Conservation (phyloP, 108 stramenopile species). For the Cyclotella atomus region DNA sequence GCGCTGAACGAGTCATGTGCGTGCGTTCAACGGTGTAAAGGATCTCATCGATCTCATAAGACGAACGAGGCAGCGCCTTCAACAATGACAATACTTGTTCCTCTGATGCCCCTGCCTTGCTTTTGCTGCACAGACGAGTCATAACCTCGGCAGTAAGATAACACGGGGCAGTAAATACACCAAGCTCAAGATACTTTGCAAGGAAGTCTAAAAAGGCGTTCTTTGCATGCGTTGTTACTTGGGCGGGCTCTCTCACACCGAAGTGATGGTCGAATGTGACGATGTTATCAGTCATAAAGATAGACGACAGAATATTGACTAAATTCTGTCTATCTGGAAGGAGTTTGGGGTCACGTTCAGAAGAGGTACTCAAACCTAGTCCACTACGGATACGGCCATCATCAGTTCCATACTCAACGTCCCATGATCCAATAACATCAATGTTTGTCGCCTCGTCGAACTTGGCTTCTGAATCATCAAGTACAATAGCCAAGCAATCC, state of each 20-base stretch:
- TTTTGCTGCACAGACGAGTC: slow-evolving; percentile 51
- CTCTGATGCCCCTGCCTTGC: slow-evolving; percentile 33
- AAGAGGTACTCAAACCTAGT: not conserved
- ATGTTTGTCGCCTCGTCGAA: slow-evolving; percentile 43
- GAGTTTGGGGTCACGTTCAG: slow-evolving; percentile 16
- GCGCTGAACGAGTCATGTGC: slow-evolving; percentile 66
- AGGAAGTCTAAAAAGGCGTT: slow-evolving; percentile 80
- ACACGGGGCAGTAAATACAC: slow-evolving; percentile 64
- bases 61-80: slow-evolving; percentile 59
- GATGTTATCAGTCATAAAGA: slow-evolving; percentile 59
- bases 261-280: slow-evolving; percentile 19
- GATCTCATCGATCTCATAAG: slow-evolving; percentile 70
- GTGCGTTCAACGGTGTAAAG: slow-evolving; percentile 61
- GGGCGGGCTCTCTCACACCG: slow-evolving; percentile 14
- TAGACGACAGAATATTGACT: slow-evolving; percentile 57
- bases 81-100: slow-evolving; percentile 65
- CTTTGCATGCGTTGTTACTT: slow-evolving; percentile 42
- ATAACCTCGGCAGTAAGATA: slow-evolving; percentile 63
- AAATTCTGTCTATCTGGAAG: slow-evolving; percentile 67
- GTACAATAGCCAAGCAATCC: slow-evolving; percentile 71
- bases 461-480: slow-evolving; percentile 67
- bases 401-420: slow-evolving; percentile 46
- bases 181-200: slow-evolving; percentile 75
- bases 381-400: not conserved
- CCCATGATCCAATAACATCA: slow-evolving; percentile 58